Percentiles rank a stretch among this genome's conserved stretches.
These are phyloP conservation scores for Monilinia polystroma DNA, from an alignment of 2,329 filamentous ascomycete species.

Conservation along the genomic window DNA sequence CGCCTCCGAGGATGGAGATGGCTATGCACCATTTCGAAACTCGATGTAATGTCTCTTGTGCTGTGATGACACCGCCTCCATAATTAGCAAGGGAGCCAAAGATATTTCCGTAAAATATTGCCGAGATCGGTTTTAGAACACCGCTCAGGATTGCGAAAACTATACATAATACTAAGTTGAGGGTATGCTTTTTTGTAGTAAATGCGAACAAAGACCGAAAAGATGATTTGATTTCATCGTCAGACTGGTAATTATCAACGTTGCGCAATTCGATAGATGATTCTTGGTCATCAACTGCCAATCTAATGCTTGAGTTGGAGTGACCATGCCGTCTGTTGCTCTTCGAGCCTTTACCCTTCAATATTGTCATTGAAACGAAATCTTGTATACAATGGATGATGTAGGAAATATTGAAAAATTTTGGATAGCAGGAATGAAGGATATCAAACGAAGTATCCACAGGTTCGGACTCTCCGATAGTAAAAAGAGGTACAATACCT, in stretches of 20 bases:
- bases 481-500: neutral
- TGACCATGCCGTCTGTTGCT: slow-evolving; percentile 3
- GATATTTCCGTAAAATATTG: slow-evolving; percentile 70
- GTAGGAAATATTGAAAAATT: neutral
- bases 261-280: slow-evolving; percentile 20
- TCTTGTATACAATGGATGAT: slow-evolving; percentile 1
- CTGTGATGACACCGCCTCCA: slow-evolving; percentile 53
- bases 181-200: slow-evolving; percentile 59
- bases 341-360: slow-evolving; percentile 7
- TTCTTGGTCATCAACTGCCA: slow-evolving; percentile 9
- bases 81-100: slow-evolving; percentile 71
- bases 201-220: slow-evolving; percentile 64
- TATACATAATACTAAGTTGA: slow-evolving; percentile 54
- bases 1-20: slow-evolving; percentile 61
- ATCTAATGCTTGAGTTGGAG: neutral
- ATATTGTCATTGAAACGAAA: slow-evolving; percentile 12
- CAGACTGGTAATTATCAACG: neutral
- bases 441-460: neutral
- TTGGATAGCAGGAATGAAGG: neutral
- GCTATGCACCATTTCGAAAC: slow-evolving; percentile 62
- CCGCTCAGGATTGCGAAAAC: slow-evolving; percentile 59
- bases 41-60: slow-evolving; percentile 51
- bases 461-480: neutral
- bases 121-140: slow-evolving; percentile 61
- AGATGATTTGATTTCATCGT: slow-evolving; percentile 27